A percentile compares a stretch with the other conserved stretches of the same genome.
Conservation (phyloP, 2,329 filamentous ascomycete genomes). For the Cytospora chrysosperma region DNA sequence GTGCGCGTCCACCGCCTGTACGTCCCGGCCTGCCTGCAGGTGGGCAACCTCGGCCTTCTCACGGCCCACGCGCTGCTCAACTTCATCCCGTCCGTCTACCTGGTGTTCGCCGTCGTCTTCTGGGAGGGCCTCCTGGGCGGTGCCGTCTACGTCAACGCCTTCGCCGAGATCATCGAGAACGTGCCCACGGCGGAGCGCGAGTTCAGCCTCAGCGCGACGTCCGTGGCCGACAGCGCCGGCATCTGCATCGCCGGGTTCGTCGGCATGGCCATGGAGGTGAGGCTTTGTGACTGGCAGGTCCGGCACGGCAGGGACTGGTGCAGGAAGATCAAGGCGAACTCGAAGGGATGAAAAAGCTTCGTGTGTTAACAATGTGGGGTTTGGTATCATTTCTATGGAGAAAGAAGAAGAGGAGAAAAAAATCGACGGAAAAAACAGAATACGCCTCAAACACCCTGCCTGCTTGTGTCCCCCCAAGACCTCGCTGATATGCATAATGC, state of each 20-base stretch:
- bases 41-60: too few species aligned
- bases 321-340: slow-evolving; percentile 49
- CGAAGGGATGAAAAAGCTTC: slow-evolving; percentile 13
- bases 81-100: slow-evolving; percentile 81
- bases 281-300: slow-evolving; percentile 83
- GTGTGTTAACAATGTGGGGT: too few species aligned
- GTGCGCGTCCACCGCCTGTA: slow-evolving; percentile 80
- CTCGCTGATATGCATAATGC: neutral
- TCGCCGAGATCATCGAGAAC: slow-evolving; percentile 87
- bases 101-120: slow-evolving; percentile 83
- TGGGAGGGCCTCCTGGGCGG: slow-evolving; percentile 94
- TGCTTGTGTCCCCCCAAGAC: neutral
- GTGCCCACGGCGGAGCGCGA: slow-evolving; percentile 77
- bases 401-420: neutral
- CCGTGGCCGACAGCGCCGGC: slow-evolving; percentile 86
- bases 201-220: slow-evolving; percentile 86
- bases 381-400: neutral
- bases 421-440: neutral
- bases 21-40: slow-evolving; percentile 75
- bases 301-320: slow-evolving; percentile 76
- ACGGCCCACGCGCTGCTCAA: slow-evolving; percentile 73
- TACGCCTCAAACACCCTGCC: neutral
- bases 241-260: slow-evolving; percentile 87
- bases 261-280: slow-evolving; percentile 77
- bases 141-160: slow-evolving; percentile 92